phyloP scores from a whole-genome alignment of 2,329 filamentous ascomycete genomes.

The Hansfordia pulvinata region DNA sequence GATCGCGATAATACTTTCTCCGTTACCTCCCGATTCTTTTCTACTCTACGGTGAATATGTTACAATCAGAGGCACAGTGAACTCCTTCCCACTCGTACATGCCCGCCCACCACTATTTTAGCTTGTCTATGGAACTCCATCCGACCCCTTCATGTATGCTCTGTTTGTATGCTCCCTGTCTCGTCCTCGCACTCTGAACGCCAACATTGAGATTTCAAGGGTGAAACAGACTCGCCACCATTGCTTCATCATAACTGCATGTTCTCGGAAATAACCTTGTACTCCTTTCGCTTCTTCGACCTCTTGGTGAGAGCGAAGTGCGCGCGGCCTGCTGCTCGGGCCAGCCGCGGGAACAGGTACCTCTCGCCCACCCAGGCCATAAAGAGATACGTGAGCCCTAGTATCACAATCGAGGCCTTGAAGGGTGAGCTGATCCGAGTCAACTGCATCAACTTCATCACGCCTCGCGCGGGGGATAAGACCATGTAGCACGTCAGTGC shows the following conservation, averaged over 20 bases:
- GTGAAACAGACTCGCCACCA: no score
- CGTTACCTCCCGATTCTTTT: no score
- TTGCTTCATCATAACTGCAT: slow-evolving; percentile 34
- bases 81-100: no score
- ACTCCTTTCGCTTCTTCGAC: slow-evolving; percentile 71
- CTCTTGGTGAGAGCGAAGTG: slow-evolving; percentile 43
- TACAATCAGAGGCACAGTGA: no score
- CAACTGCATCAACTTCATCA: slow-evolving; percentile 70
- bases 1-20: no score
- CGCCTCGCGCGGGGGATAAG: slow-evolving; percentile 54
- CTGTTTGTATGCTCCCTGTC: no score
- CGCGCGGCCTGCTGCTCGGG: slow-evolving; percentile 49
- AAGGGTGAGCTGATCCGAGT: slow-evolving; percentile 64
- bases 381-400: slow-evolving; percentile 58
- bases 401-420: slow-evolving; percentile 53
- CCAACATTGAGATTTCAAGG: no score
- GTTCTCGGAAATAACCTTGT: slow-evolving; percentile 66
- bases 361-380: slow-evolving; percentile 61
- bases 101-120: no score
- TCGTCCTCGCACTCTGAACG: no score
- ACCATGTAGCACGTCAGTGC: slow-evolving; percentile 68
- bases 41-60: no score
- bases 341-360: slow-evolving; percentile 54
- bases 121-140: no score
- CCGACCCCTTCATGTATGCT: no score